phyloP scores from a whole-genome alignment of 257 asterid species.

The Verbascum thapsus region DNA sequence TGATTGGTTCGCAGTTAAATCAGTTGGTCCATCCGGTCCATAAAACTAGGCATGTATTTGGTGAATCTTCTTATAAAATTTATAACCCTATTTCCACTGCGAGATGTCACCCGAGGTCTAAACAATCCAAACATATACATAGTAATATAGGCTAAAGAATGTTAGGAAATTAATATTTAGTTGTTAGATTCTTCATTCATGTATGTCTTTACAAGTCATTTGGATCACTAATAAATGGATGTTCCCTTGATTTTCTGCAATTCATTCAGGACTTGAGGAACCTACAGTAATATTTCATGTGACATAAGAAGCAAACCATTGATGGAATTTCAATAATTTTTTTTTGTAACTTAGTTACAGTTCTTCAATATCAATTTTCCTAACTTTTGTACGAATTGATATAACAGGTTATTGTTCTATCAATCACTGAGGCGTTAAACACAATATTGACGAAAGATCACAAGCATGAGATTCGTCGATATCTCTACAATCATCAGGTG shows the following conservation, averaged over 20 bases:
- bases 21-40: too few species aligned
- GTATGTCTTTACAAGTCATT: background rate
- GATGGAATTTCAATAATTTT: background rate
- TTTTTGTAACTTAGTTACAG: background rate
- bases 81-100: too few species aligned
- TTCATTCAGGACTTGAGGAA: background rate
- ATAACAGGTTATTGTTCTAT: constrained; percentile 72
- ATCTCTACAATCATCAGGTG: constrained; percentile 97
- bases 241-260: background rate
- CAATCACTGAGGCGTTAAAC: constrained; percentile 84
- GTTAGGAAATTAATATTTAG: background rate
- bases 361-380: constrained; percentile 11
- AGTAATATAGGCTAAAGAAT: background rate
- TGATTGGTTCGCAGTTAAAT: too few species aligned
- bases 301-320: constrained; percentile 13
- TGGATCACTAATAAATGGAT: background rate
- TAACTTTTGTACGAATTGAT: constrained; percentile 20
- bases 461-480: constrained; percentile 87
- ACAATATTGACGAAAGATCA: constrained; percentile 81
- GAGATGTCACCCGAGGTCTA: too few species aligned
- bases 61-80: too few species aligned
- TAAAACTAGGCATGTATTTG: too few species aligned
- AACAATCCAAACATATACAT: too few species aligned
- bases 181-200: constrained; percentile 9
- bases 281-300: background rate